These are phyloP conservation scores for Penicillium psychrofluorescens DNA, from an alignment of 495 filamentous ascomycete species.

Conservation along the genomic window DNA sequence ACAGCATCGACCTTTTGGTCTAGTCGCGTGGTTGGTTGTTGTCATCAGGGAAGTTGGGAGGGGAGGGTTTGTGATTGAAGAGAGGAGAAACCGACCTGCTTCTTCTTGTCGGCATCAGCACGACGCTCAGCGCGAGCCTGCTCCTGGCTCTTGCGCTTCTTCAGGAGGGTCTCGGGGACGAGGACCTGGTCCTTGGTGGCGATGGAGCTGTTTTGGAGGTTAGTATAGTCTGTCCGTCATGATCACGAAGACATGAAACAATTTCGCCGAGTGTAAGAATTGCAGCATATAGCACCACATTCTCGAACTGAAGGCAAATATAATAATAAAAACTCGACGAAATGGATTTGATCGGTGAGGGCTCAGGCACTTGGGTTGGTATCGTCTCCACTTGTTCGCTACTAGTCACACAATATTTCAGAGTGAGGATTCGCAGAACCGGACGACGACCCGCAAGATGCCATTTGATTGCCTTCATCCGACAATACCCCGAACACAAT, in stretches of 20 bases:
- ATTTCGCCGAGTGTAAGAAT: slow-evolving; percentile 78
- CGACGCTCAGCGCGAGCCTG: slow-evolving; percentile 85
- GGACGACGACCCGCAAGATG: slow-evolving; percentile 5
- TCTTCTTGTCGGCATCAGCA: slow-evolving; percentile 74
- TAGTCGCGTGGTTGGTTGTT: slow-evolving; percentile 81
- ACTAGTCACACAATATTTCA: slow-evolving; percentile 29
- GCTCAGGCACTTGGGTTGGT: slow-evolving; percentile 5
- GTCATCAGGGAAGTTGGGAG: slow-evolving; percentile 51
- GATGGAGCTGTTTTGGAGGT: slow-evolving; percentile 62
- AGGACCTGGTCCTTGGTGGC: slow-evolving; percentile 88
- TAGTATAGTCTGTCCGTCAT: slow-evolving; percentile 66
- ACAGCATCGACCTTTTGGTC: slow-evolving; percentile 88
- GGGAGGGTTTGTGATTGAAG: background rate
- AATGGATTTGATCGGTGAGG: slow-evolving; percentile 74
- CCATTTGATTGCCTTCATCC: slow-evolving; percentile 47
- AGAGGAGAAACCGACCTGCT: slow-evolving; percentile 62
- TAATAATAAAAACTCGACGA: slow-evolving; percentile 62
- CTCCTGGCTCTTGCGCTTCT: slow-evolving; percentile 99
- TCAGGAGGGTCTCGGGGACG: slow-evolving; percentile 95
- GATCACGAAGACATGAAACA: slow-evolving; percentile 51
- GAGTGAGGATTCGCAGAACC: slow-evolving; percentile 16
- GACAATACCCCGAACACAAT: slow-evolving; percentile 70
- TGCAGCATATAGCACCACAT: slow-evolving; percentile 83
- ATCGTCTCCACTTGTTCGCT: slow-evolving; percentile 1
- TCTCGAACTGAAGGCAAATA: slow-evolving; percentile 58